Conservation (phyloP, 139 green algal species). For the Volvox africanus region DNA sequence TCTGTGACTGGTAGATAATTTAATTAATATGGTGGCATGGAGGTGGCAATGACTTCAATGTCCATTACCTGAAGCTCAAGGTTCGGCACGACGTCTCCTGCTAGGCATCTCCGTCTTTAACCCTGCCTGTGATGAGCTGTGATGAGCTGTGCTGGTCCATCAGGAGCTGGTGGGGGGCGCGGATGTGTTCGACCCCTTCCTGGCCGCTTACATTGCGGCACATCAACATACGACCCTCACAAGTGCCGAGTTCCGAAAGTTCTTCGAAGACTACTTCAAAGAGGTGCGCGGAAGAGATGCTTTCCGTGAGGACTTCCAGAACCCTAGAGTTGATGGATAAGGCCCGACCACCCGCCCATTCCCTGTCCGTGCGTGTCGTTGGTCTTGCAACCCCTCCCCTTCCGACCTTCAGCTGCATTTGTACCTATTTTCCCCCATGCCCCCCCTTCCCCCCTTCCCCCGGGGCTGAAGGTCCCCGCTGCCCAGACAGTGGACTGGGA, state of each 20-base stretch:
- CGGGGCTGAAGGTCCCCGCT: constrained; percentile 15
- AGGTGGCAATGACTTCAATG: too few species aligned
- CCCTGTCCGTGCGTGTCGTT: too few species aligned
- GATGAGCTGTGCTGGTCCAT: too few species aligned
- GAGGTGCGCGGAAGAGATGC: constrained; percentile 1
- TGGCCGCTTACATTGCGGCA: constrained; percentile 69
- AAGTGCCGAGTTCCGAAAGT: constrained; percentile 72
- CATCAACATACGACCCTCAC: constrained; percentile 66
- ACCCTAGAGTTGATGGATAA: too few species aligned
- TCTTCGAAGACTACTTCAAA: constrained; percentile 81
- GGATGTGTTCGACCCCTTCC: constrained; percentile 80
- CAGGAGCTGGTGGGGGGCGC: constrained; percentile 78
- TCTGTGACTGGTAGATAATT: too few species aligned
- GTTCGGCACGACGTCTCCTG: too few species aligned
- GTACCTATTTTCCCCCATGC: not conserved
- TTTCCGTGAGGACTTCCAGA: not conserved
- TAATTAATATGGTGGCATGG: too few species aligned
- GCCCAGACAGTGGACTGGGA: constrained; percentile 81
- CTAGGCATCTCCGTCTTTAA: too few species aligned
- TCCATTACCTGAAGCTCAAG: too few species aligned
- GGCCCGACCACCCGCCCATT: too few species aligned
- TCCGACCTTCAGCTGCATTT: not conserved
- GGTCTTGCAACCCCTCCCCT: not conserved
- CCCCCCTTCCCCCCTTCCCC: constrained; percentile 2
- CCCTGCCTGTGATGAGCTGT: too few species aligned